Percentiles rank a stretch among this genome's conserved stretches.
These are phyloP conservation scores for Saururus chinensis DNA, from an alignment of 164 flowering plant species.

Conservation along the genomic window DNA sequence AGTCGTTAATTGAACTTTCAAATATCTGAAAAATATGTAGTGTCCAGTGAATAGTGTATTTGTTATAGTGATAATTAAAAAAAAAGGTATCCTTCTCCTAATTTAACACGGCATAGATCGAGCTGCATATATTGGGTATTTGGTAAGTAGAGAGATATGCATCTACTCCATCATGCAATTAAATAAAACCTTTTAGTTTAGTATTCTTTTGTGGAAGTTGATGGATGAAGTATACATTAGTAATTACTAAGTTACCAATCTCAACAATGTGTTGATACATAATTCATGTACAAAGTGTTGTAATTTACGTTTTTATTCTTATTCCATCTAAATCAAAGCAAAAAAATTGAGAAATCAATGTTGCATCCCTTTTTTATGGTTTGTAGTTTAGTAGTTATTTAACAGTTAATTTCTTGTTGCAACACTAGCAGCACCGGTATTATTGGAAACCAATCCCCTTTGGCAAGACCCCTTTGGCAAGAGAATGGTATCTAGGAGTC, in stretches of 20 bases:
- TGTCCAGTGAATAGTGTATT: not conserved
- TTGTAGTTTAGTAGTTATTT: not conserved
- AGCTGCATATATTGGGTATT: too few species aligned
- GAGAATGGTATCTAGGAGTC: too few species aligned
- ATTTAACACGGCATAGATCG: not conserved
- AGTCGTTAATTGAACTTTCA: not conserved
- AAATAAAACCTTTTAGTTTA: too few species aligned
- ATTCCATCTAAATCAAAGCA: too few species aligned
- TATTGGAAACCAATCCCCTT: conserved; percentile 91
- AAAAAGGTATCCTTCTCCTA: not conserved
- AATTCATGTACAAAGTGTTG: too few species aligned
- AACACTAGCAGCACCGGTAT: conserved; percentile 61
- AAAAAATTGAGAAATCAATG: not conserved
- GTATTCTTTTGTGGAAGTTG: too few species aligned
- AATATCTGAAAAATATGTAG: not conserved
- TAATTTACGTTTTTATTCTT: too few species aligned
- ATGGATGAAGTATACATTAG: too few species aligned
- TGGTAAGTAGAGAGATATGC: not conserved
- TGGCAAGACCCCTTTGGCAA: too few species aligned
- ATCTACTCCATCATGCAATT: too few species aligned
- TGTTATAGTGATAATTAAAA: not conserved
- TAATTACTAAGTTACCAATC: too few species aligned
- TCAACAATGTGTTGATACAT: too few species aligned
- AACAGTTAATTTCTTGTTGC: not conserved
- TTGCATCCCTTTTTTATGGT: not conserved